These are phyloP conservation scores for Bryoerythrophyllum caledonicum DNA, from an alignment of 225 moss, liverwort and hornwort species.

Conservation along the genomic window DNA sequence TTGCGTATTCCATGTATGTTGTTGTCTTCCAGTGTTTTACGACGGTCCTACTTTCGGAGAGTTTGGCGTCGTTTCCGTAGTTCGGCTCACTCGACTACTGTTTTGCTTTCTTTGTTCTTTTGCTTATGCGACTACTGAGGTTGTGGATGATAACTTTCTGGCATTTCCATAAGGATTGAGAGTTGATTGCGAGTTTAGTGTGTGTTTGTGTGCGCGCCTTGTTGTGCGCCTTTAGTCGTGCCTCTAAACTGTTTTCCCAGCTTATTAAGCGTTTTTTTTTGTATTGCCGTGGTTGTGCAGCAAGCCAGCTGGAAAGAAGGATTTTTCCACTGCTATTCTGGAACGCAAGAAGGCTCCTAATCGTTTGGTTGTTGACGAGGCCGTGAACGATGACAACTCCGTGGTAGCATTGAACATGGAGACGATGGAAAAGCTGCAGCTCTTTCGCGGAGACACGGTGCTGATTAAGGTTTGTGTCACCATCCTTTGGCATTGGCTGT, in stretches of 20 bases:
- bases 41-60: background rate
- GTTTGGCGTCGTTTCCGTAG: background rate
- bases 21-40: background rate
- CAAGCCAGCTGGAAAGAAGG: conserved; percentile 9
- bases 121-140: background rate
- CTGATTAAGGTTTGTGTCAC: conserved; percentile 62
- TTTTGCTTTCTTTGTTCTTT: background rate
- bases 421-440: conserved; percentile 91
- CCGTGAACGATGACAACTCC: conserved; percentile 92
- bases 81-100: background rate
- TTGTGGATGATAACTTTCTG: too few relatives aligned
- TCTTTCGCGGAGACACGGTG: conserved; percentile 85
- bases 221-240: background rate
- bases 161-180: background rate
- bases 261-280: background rate
- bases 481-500: background rate
- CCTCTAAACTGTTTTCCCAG: background rate
- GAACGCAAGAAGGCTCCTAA: conserved; percentile 95
- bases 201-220: background rate
- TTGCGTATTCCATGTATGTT: background rate
- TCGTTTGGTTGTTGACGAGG: conserved; percentile 83
- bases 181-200: background rate
- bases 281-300: background rate
- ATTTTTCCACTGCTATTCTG: conserved; percentile 25
- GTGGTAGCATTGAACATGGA: conserved; percentile 87